Conservation (phyloP, 176 grass and related monocot species). For the Aegilops tauschii region DNA sequence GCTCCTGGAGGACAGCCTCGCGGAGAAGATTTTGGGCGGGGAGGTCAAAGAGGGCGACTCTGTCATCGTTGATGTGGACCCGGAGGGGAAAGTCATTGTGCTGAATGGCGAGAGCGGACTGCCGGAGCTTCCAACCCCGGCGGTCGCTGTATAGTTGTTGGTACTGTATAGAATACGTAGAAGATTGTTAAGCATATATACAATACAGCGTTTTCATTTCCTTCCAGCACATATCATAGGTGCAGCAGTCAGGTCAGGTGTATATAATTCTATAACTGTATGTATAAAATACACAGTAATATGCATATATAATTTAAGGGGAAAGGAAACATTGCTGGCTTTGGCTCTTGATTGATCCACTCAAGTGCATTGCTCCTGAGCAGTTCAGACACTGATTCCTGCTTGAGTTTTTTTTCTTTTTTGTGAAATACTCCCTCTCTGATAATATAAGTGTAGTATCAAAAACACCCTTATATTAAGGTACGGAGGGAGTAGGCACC, state of each 20-base stretch:
- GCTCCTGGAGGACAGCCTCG: constrained; percentile 82
- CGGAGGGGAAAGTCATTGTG: constrained; percentile 64
- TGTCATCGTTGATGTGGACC: constrained; percentile 76
- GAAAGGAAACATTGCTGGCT: neutral
- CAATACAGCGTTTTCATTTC: neutral
- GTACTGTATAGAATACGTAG: too few species aligned
- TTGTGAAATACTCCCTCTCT: too few species aligned
- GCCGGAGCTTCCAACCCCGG: constrained; percentile 50
- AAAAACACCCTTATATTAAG: too few species aligned
- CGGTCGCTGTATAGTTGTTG: constrained; percentile 37
- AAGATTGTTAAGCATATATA: neutral
- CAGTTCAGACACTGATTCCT: too few species aligned
- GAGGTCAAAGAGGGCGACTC: constrained; percentile 80
- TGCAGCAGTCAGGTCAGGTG: neutral
- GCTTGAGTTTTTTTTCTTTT: too few species aligned
- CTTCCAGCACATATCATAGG: neutral
- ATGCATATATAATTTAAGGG: neutral
- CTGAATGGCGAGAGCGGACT: constrained; percentile 52
- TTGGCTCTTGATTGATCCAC: too few species aligned
- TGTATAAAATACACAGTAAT: constrained; percentile 1
- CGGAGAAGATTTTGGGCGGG: constrained; percentile 63
- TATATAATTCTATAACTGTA: neutral
- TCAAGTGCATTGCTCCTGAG: too few species aligned
- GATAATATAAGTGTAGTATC: too few species aligned
- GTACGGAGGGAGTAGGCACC: too few species aligned